These are phyloP conservation scores for Piromyces finnis DNA, from an alignment of 192 early-diverging fungal species.

Conservation along the genomic window DNA sequence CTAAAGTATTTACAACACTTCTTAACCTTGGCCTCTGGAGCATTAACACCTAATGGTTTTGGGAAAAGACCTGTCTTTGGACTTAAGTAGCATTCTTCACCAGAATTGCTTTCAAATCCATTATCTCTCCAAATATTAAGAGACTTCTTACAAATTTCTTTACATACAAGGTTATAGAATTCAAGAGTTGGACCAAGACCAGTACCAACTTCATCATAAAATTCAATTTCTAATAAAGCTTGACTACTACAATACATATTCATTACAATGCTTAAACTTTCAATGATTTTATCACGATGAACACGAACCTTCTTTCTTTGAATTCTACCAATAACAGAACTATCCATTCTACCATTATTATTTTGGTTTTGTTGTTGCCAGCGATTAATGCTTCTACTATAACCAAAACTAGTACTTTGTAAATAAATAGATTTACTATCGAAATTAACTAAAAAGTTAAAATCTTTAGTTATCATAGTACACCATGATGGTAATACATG, in stretches of 20 bases:
- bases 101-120: neutral
- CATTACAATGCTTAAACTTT: slow-evolving; percentile 71
- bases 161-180: slow-evolving; percentile 70
- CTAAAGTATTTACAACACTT: slow-evolving; percentile 44
- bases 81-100: slow-evolving; percentile 14
- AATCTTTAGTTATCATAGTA: slow-evolving; percentile 30
- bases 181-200: slow-evolving; percentile 83
- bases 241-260: slow-evolving; percentile 53
- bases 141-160: slow-evolving; percentile 40
- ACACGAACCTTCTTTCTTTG: slow-evolving; percentile 84
- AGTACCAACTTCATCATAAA: slow-evolving; percentile 80
- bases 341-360: slow-evolving; percentile 11
- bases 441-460: slow-evolving; percentile 69
- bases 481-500: slow-evolving; percentile 63
- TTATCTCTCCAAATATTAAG: slow-evolving; percentile 56
- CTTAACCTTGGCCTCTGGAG: neutral
- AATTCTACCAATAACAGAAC: slow-evolving; percentile 39
- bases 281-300: slow-evolving; percentile 51
- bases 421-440: slow-evolving; percentile 59
- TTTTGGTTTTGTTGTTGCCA: slow-evolving; percentile 30
- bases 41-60: slow-evolving; percentile 7
- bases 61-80: slow-evolving; percentile 34
- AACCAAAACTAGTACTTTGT: slow-evolving; percentile 74
- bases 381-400: slow-evolving; percentile 50
- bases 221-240: slow-evolving; percentile 77